A percentile compares a stretch with the other conserved stretches of the same genome.
These are phyloP conservation scores for Pseudodiploospora longispora DNA, from an alignment of 2,329 filamentous ascomycete genomes.

Conservation along the genomic window DNA sequence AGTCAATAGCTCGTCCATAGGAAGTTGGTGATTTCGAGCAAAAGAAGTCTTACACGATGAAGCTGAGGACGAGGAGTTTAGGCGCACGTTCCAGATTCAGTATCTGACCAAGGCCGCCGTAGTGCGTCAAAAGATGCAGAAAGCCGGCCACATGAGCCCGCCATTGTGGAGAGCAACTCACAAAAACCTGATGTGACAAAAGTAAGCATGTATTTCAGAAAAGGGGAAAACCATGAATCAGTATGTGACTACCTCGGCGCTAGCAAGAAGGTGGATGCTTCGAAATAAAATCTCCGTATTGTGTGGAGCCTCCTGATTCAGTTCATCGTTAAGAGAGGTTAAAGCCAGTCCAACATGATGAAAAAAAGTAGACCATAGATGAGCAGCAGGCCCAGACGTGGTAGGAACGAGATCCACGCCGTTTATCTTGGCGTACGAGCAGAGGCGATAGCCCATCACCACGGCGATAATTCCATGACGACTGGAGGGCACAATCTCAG, in stretches of 20 bases:
- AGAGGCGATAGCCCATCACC: not conserved
- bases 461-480: slow-evolving; percentile 3
- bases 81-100: not conserved
- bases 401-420: slow-evolving; percentile 1
- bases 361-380: slow-evolving; percentile 4
- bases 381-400: slow-evolving; percentile 1
- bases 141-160: slow-evolving; percentile 4
- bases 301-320: not conserved
- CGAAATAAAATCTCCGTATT: not conserved
- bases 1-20: not conserved
- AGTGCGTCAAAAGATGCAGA: not conserved
- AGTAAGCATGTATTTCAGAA: not conserved
- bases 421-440: not conserved
- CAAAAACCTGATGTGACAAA: not conserved
- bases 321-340: slow-evolving; percentile 1
- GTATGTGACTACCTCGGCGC: not conserved
- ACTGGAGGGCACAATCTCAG: not conserved
- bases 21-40: not conserved
- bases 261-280: slow-evolving; percentile 3
- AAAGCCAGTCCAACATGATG: slow-evolving; percentile 4
- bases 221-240: not conserved
- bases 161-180: slow-evolving; percentile 3
- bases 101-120: not conserved
- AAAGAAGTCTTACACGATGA: slow-evolving; percentile 2
- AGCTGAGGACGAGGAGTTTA: not conserved